Conservation (phyloP, 768 basidiomycete species). For the Lyophyllum shimeji region DNA sequence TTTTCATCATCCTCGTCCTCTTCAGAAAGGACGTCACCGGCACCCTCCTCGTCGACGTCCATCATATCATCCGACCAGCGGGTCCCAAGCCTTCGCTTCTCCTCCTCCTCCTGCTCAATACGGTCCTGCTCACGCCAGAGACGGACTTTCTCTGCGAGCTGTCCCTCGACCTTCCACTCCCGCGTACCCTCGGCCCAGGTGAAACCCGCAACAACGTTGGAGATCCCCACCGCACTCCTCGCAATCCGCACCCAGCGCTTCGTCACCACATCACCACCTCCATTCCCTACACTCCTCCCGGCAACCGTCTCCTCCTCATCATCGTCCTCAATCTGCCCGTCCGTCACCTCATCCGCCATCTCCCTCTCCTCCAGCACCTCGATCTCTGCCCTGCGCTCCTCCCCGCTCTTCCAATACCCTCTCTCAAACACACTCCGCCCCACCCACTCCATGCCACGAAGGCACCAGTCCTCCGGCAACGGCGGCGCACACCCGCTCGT, state of each 20-base stretch:
- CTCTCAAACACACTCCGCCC: constrained; percentile 87
- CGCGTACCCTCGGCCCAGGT: constrained; percentile 58
- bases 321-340: constrained; percentile 85
- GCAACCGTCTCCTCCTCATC: constrained; percentile 35
- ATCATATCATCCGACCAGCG: constrained; percentile 68
- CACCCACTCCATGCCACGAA: constrained; percentile 97
- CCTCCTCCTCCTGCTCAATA: constrained; percentile 67
- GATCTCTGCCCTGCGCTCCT: constrained; percentile 66
- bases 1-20: constrained; percentile 64
- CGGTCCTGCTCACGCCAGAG: constrained; percentile 71
- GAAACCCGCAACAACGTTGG: constrained; percentile 75
- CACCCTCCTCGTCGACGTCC: constrained; percentile 66
- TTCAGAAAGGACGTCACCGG: constrained; percentile 38
- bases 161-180: constrained; percentile 64
- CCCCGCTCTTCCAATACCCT: constrained; percentile 89
- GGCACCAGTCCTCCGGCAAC: constrained; percentile 91
- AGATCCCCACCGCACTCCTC: constrained; percentile 68
- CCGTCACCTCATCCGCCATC: constrained; percentile 48
- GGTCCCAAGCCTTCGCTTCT: constrained; percentile 57
- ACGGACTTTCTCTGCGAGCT: constrained; percentile 65
- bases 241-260: constrained; percentile 74
- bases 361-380: constrained; percentile 74
- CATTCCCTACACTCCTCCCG: constrained; percentile 13
- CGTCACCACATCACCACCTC: constrained; percentile 40
- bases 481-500: constrained; percentile 70